Evolutionary conservation across 2,329 filamentous ascomycete genomes (phyloP), one percentile per base, ranked within the genome.

Genomic region (Epichloe typhina): DNA sequence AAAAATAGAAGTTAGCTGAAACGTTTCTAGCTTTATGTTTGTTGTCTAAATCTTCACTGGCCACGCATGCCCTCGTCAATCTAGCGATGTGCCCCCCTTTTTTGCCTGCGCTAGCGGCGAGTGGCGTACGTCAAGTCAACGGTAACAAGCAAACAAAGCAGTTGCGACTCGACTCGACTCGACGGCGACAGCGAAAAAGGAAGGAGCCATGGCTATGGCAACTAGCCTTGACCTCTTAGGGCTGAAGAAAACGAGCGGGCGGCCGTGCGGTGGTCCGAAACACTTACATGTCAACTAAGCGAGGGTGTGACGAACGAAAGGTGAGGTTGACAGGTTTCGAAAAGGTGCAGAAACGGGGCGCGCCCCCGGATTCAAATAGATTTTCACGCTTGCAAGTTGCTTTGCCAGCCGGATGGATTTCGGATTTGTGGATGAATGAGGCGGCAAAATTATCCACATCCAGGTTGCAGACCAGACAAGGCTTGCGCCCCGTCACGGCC

Each of bases 361-460:
- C 38, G 36, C 40, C 48, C 48, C 31, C 43, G n/a, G 35, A 49
- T 49, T 48, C 19, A 53, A 53, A 53, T 53, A 53, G 40, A 44
- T 44, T 49, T 49, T 31, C 39, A 43, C 26, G n/a, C 45, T 13
- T 12, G 26, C 19, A 7, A 26, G 6, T 8, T 26, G 23, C 23
- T 39, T 37, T 5, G 26, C 21, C 26, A 7, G 35, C 12, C 5
- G 33, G 45, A 8, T 23, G 19, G 45, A 33, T 17, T 17, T 31
- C 45, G 40, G 47, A 38, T 41, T 41, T 41, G 43, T 46, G 41
- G 47, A 53, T 45, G 46, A 53, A 53, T 37, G 41, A 40, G 52
- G 49, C 52, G 52, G 49, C 52, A 51, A 49, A 51, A 51, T 53
- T 38, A 43, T 48, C 46, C 39, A 44, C 46, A 23, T 41, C 46